Evolutionary conservation across 768 basidiomycete species (phyloP).

Genomic region (Boletus rubroflammeus): DNA sequence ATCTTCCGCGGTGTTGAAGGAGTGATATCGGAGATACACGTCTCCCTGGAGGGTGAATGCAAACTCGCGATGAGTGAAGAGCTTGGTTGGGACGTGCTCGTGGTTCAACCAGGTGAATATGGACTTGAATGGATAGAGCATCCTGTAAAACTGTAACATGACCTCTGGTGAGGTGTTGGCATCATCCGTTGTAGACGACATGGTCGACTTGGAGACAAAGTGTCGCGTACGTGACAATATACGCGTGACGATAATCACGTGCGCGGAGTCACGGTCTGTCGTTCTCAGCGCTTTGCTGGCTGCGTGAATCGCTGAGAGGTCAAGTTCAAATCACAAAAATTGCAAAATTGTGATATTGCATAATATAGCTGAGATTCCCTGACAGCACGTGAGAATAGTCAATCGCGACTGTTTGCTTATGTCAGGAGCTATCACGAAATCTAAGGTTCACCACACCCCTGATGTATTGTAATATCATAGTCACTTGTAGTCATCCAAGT

Average conservation of each 20-base stretch:
- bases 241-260: conserved; percentile 22
- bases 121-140: conserved; percentile 92
- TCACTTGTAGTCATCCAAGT: no score
- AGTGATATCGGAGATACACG: conserved; percentile 93
- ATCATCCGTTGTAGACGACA: conserved; percentile 16
- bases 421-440: no score
- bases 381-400: no score
- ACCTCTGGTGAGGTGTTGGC: conserved; percentile 49
- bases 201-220: neutral
- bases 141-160: conserved; percentile 79
- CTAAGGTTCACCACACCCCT: no score
- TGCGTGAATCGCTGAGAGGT: no score
- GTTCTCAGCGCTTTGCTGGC: neutral
- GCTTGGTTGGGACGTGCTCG: conserved; percentile 69
- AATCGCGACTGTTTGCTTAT: no score
- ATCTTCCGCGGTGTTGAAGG: conserved; percentile 80
- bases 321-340: no score
- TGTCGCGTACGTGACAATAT: conserved; percentile 14
- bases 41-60: conserved; percentile 90
- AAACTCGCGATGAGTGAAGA: conserved; percentile 94
- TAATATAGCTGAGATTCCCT: no score
- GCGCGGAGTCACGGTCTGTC: neutral
- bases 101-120: conserved; percentile 96
- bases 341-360: no score
- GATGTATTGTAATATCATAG: no score